Percentiles rank a stretch among this genome's conserved stretches.
Conservation (phyloP, 306 rosid species). For the Lathyrus tuberosus region DNA sequence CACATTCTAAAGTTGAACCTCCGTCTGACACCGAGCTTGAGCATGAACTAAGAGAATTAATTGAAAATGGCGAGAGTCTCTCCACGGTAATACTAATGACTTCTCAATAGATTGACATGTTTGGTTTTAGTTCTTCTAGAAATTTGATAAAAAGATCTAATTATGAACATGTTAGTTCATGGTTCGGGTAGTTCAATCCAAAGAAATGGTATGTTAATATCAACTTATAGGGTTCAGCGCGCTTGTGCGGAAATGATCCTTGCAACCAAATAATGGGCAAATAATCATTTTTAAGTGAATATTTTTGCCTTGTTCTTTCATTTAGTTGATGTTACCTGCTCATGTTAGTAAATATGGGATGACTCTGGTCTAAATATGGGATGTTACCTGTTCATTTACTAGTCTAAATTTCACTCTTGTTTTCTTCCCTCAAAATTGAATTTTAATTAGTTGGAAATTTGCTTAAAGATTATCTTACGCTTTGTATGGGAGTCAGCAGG, state of each 20-base stretch:
- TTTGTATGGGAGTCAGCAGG: neutral
- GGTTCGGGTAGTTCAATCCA: constrained; percentile 15
- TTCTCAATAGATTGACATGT: constrained; percentile 21
- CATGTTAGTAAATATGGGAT: neutral
- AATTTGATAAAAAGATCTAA: constrained; percentile 27
- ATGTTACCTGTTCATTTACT: too few relatives aligned
- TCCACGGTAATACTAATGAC: constrained; percentile 61
- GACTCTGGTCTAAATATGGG: too few relatives aligned
- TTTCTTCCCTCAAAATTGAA: constrained; percentile 15
- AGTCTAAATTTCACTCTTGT: neutral
- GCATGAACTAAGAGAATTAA: constrained; percentile 66
- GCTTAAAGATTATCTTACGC: constrained; percentile 1
- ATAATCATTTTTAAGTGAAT: constrained; percentile 23
- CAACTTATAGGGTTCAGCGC: neutral
- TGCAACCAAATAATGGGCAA: neutral
- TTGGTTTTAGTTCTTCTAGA: constrained; percentile 11
- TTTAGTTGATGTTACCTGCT: neutral
- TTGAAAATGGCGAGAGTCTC: constrained; percentile 77
- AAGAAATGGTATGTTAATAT: constrained; percentile 1
- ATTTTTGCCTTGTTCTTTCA: neutral
- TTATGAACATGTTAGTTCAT: neutral
- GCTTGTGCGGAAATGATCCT: neutral
- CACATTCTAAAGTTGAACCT: constrained; percentile 52
- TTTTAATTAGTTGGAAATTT: neutral
- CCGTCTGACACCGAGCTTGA: constrained; percentile 81